Conservation (phyloP, 2,329 filamentous ascomycete genomes). For the Elsinoe ampelina region DNA sequence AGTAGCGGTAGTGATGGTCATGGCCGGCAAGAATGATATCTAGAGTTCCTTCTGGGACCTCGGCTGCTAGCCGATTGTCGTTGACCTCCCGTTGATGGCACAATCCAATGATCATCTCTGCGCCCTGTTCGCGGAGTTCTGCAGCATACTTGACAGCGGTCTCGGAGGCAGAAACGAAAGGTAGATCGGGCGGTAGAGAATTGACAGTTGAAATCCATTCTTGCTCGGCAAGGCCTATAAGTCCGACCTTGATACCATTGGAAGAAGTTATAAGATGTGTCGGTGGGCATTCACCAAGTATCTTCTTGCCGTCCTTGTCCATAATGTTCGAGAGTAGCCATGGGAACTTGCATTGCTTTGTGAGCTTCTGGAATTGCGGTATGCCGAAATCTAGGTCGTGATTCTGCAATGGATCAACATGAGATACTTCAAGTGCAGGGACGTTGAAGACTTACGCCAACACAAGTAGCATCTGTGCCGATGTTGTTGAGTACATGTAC, state of each 20-base stretch:
- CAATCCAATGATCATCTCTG: constrained; percentile 72
- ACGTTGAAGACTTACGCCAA: constrained; percentile 55
- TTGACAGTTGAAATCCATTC: constrained; percentile 90
- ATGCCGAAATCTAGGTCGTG: constrained; percentile 92
- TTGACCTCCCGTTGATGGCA: constrained; percentile 85
- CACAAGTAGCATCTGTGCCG: constrained; percentile 68
- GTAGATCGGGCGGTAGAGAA: constrained; percentile 67
- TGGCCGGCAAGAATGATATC: constrained; percentile 85
- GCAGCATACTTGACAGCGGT: constrained; percentile 70
- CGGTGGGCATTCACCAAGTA: constrained; percentile 65
- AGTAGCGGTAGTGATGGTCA: constrained; percentile 80
- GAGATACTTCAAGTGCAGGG: too few relatives aligned
- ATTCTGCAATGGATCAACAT: constrained; percentile 45
- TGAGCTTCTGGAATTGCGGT: constrained; percentile 64
- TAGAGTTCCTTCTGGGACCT: constrained; percentile 59
- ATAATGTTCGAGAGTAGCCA: constrained; percentile 86
- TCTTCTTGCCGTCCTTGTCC: constrained; percentile 65
- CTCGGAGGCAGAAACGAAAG: constrained; percentile 68
- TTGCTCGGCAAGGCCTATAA: constrained; percentile 76
- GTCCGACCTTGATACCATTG: constrained; percentile 75
- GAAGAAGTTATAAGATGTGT: constrained; percentile 70
- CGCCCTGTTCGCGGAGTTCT: constrained; percentile 62
- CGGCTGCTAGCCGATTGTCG: constrained; percentile 73
- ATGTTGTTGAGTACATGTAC: constrained; percentile 71
- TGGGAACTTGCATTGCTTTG: constrained; percentile 68